Base-by-base conservation (phyloP, 2,329 filamentous ascomycete genomes). In the Neodidymelliopsis sp. region DNA sequence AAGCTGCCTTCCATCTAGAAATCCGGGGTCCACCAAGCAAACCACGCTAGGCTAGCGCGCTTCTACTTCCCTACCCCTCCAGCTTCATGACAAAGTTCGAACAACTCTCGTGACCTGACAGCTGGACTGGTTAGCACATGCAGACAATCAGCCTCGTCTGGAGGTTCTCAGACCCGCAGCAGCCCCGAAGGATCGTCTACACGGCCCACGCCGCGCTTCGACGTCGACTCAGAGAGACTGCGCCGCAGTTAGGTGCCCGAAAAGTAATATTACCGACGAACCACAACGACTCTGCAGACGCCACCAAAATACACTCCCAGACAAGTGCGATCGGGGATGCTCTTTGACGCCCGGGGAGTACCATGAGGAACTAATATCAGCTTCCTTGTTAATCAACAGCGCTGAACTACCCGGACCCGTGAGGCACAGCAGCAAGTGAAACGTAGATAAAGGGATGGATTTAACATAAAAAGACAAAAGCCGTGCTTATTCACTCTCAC, bases 391-490 rank as follows among this genome's bases (percentile, higher is more conserved):
- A 18, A 34, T 34, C 27, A 18, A 37, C 38, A 34, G 28, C 12
- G 28, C 18, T 28, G 18, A 24, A 18, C 5, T n/a, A 8, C 19
- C 5, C 15, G 36, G 24, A 24, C 24, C 42, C 33, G 44, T 15
- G 43, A 37, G 49, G 49, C 49, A 46, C 49, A 47, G 42, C 18
- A 42, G 42, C 18, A 42, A 39, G n/a, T 41, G 43, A 52, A 38
- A 43, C 38, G 23, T n/a, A 53, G 24, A 48, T 43, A 53, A 53
- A 47, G 37, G 38, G 24, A 34, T 11, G 19, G 11, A 13, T 6
- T 23, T n/a, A 34, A 27, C 28, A 28, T 41, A 19, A 6, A 38
- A 33, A 31, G 6, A 19, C 19, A 16, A 30, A 39, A 42, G 19
- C 9, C 23, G 12, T 13, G 16, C 10, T 19, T 13, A 5, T 9